Base-by-base conservation (phyloP, 164 flowering plant genomes). In the Tetrastigma voinierianum region DNA sequence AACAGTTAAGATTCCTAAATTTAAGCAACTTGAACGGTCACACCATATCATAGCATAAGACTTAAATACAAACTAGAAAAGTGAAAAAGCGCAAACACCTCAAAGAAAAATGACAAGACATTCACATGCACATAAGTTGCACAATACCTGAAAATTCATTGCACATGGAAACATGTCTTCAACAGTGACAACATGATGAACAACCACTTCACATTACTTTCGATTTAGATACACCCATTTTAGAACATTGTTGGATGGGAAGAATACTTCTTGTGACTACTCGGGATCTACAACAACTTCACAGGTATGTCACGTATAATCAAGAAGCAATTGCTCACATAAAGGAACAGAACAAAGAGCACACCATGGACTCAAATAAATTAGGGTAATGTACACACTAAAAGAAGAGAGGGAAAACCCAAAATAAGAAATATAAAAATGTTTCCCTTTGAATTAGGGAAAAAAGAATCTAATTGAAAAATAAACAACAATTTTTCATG, bases 181-280 rank as follows among this genome's bases (percentile, higher is more conserved):
- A 52, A 70, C 66, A 69, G 76, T 74, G 67, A 69, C 71, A 66
- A 67, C 69, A 74, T 32, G 64, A 74, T 64, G 67, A 68, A 76
- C 73, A 76, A 76, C 74, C 76, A 76, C 70, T 71, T 68, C 81
- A 76, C 65, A 71, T 40, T 60, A 68, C 53, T 64, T 73, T 76
- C 64, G 73, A 68, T 71, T 65, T 70, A 49, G 57, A 71, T 67
- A 73, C 69, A 76, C 67, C 74, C 66, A 66, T 40, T 62, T 72
- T 72, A 58, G 60, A 52, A 65, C 72, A 76, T 53, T 55, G 70
- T 71, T 71, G 59, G 71, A 54, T 62, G 59, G 61, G 67, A 73
- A 62, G 61, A 71, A 68, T 65, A 46, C 72, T 69, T 71, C 62
- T 72, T 13, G 63, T 23, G 67, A 68, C 67, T 62, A 76, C 60